A percentile compares a stretch with the other conserved stretches of the same genome.
phyloP scores from a whole-genome alignment of 176 grass and related monocot genomes.

The Phyllostachys edulis region DNA sequence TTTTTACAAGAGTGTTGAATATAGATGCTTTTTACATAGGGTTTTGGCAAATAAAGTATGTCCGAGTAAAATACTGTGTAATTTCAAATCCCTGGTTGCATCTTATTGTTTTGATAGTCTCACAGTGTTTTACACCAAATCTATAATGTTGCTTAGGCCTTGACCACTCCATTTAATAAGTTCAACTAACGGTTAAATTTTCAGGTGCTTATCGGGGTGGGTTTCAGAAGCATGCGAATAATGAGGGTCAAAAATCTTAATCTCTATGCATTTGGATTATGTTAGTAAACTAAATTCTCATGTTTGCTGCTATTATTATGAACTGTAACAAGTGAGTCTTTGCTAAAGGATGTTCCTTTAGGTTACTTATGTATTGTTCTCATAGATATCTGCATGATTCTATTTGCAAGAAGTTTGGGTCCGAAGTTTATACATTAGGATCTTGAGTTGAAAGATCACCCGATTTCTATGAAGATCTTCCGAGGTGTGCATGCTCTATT shows the following conservation, averaged over 20 bases:
- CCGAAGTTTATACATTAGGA: slow-evolving; percentile 81
- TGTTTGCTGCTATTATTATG: slow-evolving; percentile 5
- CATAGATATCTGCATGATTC: slow-evolving; percentile 89
- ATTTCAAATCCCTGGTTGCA: too few species aligned
- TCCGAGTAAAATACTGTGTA: too few species aligned
- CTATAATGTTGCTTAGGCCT: neutral
- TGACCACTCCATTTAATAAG: neutral
- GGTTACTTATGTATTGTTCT: slow-evolving; percentile 28
- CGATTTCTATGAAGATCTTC: slow-evolving; percentile 92
- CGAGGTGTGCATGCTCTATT: slow-evolving; percentile 57
- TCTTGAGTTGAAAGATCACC: slow-evolving; percentile 80
- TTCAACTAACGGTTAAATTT: slow-evolving; percentile 13
- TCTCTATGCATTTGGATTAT: slow-evolving; percentile 95
- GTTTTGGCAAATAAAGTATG: too few species aligned
- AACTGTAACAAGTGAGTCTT: slow-evolving; percentile 6
- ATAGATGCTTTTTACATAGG: too few species aligned
- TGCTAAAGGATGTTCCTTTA: slow-evolving; percentile 11
- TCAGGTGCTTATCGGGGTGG: slow-evolving; percentile 93
- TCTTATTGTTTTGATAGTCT: neutral
- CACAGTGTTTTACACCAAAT: neutral
- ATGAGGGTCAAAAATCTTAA: slow-evolving; percentile 78
- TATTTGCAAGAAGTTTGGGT: slow-evolving; percentile 84
- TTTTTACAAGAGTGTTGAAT: neutral
- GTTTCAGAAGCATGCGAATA: slow-evolving; percentile 79
- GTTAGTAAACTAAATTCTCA: slow-evolving; percentile 53